A percentile compares a stretch with the other conserved stretches of the same genome.
Conservation (phyloP, 495 filamentous ascomycete genomes). For the Lophium mytilinum region DNA sequence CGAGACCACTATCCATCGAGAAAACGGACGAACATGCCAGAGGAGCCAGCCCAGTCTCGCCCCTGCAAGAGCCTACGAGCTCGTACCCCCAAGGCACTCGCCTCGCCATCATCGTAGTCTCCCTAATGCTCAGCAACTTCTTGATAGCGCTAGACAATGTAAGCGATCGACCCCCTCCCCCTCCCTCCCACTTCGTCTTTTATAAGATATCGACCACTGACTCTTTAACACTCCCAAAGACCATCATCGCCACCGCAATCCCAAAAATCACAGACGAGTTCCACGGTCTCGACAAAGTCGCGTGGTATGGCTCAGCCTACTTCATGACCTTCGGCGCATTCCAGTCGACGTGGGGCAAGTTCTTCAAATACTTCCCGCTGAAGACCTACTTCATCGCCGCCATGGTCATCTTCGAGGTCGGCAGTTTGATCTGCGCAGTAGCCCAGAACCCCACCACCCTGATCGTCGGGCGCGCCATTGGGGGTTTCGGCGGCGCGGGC, state of each 20-base stretch:
- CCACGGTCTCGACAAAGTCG: constrained; percentile 26
- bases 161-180: background rate
- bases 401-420: constrained; percentile 26
- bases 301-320: constrained; percentile 30
- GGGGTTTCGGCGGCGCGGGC: constrained; percentile 25
- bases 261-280: constrained; percentile 26
- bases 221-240: background rate
- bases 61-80: constrained; percentile 3
- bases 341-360: constrained; percentile 27
- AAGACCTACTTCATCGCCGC: constrained; percentile 21
- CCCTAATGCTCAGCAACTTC: constrained; percentile 18
- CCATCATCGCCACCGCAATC: constrained; percentile 29
- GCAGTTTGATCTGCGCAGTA: constrained; percentile 20
- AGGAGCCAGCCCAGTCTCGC: constrained; percentile 16
- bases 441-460: constrained; percentile 17
- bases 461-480: constrained; percentile 23
- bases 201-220: background rate
- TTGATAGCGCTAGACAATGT: constrained; percentile 1
- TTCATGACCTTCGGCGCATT: constrained; percentile 25
- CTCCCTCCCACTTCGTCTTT: no score
- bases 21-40: constrained; percentile 33
- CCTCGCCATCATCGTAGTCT: constrained; percentile 30
- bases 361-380: constrained; percentile 26
- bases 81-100: constrained; percentile 24
- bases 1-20: constrained; percentile 11